Evolutionary conservation across 2,329 filamentous ascomycete genomes (phyloP).

Genomic region (Apiospora pterosperma): DNA sequence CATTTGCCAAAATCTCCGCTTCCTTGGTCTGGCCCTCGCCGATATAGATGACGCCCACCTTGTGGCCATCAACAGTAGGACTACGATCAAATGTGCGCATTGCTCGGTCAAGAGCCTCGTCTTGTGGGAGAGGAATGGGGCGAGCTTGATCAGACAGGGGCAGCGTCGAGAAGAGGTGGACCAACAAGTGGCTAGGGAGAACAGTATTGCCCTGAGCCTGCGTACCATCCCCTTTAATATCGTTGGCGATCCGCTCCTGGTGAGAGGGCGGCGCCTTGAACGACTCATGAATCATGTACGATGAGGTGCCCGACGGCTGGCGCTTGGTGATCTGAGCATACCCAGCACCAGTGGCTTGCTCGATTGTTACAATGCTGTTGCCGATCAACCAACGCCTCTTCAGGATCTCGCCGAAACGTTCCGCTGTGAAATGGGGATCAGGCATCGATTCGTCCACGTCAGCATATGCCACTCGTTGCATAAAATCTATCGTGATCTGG

Average conservation of each 20-base stretch:
- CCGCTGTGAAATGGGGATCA: constrained; percentile 62
- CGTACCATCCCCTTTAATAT: constrained; percentile 47
- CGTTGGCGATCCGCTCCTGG: constrained; percentile 46
- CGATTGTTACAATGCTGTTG: constrained; percentile 70
- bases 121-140: constrained; percentile 70
- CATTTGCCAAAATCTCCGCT: constrained; percentile 80
- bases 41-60: constrained; percentile 91
- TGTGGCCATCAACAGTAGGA: constrained; percentile 90
- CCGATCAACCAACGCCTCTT: constrained; percentile 71
- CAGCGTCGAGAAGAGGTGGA: constrained; percentile 64
- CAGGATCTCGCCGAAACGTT: constrained; percentile 62
- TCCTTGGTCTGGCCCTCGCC: constrained; percentile 82
- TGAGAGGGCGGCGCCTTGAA: constrained; percentile 56
- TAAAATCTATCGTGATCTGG: constrained; percentile 89
- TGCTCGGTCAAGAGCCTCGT: constrained; percentile 68
- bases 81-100: constrained; percentile 81
- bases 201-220: constrained; percentile 55
- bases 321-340: constrained; percentile 70
- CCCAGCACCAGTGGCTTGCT: constrained; percentile 64
- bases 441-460: constrained; percentile 75
- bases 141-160: constrained; percentile 58
- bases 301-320: constrained; percentile 65
- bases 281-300: constrained; percentile 57
- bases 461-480: constrained; percentile 83
- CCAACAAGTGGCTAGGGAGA: constrained; percentile 69